Percentiles rank a stretch among this genome's conserved stretches.
Evolutionary conservation across 805 yeast species (phyloP).

Genomic region (Crinitomyces ghanaensis): DNA sequence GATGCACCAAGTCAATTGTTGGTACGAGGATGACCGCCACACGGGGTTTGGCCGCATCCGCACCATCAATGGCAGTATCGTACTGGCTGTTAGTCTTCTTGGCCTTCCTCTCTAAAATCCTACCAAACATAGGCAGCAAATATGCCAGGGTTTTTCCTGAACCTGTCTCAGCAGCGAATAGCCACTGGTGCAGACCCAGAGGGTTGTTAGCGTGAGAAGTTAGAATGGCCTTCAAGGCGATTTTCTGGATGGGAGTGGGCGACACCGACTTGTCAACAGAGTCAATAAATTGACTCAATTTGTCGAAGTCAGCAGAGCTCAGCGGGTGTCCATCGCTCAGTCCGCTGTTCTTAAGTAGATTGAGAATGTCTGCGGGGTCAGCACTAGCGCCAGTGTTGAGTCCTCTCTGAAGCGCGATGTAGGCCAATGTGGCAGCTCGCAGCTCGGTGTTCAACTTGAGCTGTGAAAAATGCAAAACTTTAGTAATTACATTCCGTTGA

Average conservation of each 20-base stretch:
- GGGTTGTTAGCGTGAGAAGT: constrained; percentile 26
- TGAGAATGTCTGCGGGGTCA: too few species aligned
- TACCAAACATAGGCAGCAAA: constrained; percentile 61
- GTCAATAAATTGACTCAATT: background rate
- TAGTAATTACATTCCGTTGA: constrained; percentile 32
- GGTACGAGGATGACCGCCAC: constrained; percentile 75
- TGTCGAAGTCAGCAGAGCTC: constrained; percentile 6
- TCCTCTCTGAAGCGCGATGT: too few species aligned
- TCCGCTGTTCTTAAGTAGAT: too few species aligned
- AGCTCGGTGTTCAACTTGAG: constrained; percentile 58
- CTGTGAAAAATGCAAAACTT: constrained; percentile 53
- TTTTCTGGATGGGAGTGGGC: constrained; percentile 77
- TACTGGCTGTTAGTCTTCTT: background rate
- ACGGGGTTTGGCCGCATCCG: constrained; percentile 20
- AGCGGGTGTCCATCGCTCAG: too few species aligned
- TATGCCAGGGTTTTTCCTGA: constrained; percentile 95
- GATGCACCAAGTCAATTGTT: constrained; percentile 78
- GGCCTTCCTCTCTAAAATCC: constrained; percentile 46
- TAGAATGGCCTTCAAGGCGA: constrained; percentile 54
- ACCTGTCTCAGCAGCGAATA: constrained; percentile 94
- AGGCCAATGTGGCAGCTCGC: constrained; percentile 46
- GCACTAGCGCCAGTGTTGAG: too few species aligned
- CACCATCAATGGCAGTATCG: constrained; percentile 12
- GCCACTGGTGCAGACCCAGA: constrained; percentile 40
- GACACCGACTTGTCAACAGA: constrained; percentile 16